phyloP scores from a whole-genome alignment of 768 basidiomycete genomes.

The Russula emetica region DNA sequence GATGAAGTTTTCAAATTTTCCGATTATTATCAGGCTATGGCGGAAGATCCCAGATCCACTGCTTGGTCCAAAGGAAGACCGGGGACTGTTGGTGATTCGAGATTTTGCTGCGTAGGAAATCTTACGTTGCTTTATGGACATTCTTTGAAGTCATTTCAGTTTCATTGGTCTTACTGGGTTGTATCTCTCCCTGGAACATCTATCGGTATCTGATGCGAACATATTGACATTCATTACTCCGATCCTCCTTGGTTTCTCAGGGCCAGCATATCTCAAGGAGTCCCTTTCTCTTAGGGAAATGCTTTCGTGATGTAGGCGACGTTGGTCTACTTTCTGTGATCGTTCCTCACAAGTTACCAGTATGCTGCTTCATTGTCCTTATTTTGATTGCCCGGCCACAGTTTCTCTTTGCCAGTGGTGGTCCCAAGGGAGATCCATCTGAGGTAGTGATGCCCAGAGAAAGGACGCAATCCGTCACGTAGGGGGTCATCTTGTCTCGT shows the following conservation, averaged over 20 bases:
- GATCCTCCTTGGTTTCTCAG: conserved; percentile 57
- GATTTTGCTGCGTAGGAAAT: conserved; percentile 55
- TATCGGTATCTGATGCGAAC: conserved; percentile 74
- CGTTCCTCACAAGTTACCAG: conserved; percentile 30
- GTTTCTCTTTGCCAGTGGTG: conserved; percentile 69
- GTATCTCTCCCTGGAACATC: conserved; percentile 66
- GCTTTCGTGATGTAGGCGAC: conserved; percentile 45
- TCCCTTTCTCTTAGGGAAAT: conserved; percentile 50
- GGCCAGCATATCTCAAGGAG: conserved; percentile 60
- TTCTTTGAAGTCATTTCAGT: conserved; percentile 34
- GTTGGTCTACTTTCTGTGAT: not conserved
- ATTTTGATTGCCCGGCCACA: conserved; percentile 76
- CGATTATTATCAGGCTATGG: conserved; percentile 36
- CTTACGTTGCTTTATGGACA: not conserved
- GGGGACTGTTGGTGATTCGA: conserved; percentile 50
- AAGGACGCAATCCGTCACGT: conserved; percentile 60
- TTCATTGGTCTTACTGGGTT: conserved; percentile 68
- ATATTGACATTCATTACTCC: conserved; percentile 75
- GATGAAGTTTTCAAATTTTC: not conserved
- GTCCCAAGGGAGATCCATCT: conserved; percentile 3
- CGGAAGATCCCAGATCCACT: conserved; percentile 52
- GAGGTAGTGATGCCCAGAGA: conserved; percentile 32
- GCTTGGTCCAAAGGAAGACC: conserved; percentile 64
- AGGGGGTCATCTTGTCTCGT: conserved; percentile 15
- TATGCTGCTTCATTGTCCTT: conserved; percentile 69